Percentiles rank a stretch among this genome's conserved stretches.
Evolutionary conservation across 495 filamentous ascomycete genomes (phyloP).

Genomic region (Talaromyces adpressus): DNA sequence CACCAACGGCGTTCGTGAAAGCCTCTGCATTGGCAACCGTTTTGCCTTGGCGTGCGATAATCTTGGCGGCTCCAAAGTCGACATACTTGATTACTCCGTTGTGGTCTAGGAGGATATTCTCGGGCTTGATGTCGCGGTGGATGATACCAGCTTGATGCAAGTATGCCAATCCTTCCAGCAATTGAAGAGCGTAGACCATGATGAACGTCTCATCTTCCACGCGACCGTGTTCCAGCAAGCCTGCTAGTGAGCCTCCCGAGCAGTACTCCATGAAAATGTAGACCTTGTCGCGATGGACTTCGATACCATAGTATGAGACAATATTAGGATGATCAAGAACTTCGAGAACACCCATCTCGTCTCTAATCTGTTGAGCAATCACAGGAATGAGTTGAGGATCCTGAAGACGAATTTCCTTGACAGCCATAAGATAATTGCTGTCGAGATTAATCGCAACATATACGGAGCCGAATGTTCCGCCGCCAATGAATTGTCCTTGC

Average conservation of each 20-base stretch:
- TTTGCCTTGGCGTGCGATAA: conserved; percentile 89
- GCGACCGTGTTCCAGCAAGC: conserved; percentile 84
- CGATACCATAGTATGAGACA: conserved; percentile 94
- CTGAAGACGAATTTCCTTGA: conserved; percentile 96
- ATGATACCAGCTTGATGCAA: conserved; percentile 84
- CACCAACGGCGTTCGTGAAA: conserved; percentile 29
- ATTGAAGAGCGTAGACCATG: conserved; percentile 93
- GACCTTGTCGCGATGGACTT: conserved; percentile 95
- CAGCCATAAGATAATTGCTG: conserved; percentile 92
- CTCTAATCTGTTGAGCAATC: conserved; percentile 86
- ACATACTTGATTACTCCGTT: conserved; percentile 99
- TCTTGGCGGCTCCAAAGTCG: conserved; percentile 95
- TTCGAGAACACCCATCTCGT: conserved; percentile 95
- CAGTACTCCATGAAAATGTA: conserved; percentile 99
- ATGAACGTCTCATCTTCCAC: conserved; percentile 98
- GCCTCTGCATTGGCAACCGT: conserved; percentile 62
- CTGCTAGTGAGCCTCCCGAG: conserved; percentile 87
- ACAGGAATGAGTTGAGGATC: conserved; percentile 93
- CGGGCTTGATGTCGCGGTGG: conserved; percentile 97
- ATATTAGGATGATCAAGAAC: conserved; percentile 95
- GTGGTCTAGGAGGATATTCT: conserved; percentile 96
- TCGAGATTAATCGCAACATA: conserved; percentile 97
- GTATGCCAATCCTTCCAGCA: conserved; percentile 92
- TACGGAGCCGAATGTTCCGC: conserved; percentile 94
- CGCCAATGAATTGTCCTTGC: conserved; percentile 93